Evolutionary conservation across 2,329 filamentous ascomycete species (phyloP).

Genomic region (Simplicillium sp.): DNA sequence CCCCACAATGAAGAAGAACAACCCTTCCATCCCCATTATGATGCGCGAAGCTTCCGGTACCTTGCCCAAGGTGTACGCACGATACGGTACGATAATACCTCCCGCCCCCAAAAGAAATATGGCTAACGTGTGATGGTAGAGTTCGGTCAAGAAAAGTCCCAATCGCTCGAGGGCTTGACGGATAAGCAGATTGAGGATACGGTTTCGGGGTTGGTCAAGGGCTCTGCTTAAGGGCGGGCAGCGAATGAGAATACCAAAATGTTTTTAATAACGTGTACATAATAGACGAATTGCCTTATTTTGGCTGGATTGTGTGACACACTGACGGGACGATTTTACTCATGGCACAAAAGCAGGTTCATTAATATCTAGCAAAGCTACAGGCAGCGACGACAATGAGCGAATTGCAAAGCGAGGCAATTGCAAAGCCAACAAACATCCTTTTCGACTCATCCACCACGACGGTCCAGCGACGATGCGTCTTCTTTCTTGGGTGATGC

Average conservation of each 20-base stretch:
- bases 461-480: neutral
- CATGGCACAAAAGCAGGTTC: no score
- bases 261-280: no score
- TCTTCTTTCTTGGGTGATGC: neutral
- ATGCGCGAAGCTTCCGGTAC: conserved; percentile 85
- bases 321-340: no score
- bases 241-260: neutral
- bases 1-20: conserved; percentile 99
- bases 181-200: conserved; percentile 54
- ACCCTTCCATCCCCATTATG: conserved; percentile 87
- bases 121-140: conserved; percentile 26
- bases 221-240: neutral
- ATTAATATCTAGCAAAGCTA: no score
- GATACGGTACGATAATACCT: conserved; percentile 60
- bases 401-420: no score
- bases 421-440: no score
- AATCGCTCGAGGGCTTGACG: conserved; percentile 47
- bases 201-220: conserved; percentile 44
- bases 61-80: conserved; percentile 76
- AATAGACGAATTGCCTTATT: neutral
- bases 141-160: conserved; percentile 46
- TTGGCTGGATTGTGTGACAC: neutral
- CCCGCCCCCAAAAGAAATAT: conserved; percentile 5
- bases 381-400: no score
- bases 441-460: no score